These are phyloP conservation scores for Ceratocystis papillata DNA, from an alignment of 2,329 filamentous ascomycete genomes.

Conservation along the genomic window DNA sequence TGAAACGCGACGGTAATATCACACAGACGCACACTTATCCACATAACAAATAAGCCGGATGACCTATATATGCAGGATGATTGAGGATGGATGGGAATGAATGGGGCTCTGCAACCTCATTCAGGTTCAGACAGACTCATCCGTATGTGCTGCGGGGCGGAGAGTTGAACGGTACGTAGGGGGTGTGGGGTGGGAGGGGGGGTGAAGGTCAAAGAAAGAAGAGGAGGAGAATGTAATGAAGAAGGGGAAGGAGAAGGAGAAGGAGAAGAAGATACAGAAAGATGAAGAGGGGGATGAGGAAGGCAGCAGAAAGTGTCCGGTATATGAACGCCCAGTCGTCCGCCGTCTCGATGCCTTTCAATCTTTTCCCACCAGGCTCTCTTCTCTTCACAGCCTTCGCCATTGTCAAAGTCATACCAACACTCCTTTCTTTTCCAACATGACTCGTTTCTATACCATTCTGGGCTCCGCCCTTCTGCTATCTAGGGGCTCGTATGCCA, in stretches of 20 bases:
- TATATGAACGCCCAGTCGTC: constrained; percentile 1
- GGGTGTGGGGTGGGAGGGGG: not conserved
- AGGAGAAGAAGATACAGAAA: not conserved
- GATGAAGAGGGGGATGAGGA: not conserved
- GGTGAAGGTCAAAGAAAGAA: not conserved
- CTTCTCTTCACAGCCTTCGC: not conserved
- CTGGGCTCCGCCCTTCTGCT: constrained; percentile 3
- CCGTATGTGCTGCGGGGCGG: not conserved
- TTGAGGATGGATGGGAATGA: not conserved
- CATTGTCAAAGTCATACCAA: not conserved
- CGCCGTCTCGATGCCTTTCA: not conserved
- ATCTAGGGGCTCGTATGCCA: not conserved
- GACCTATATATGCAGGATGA: not conserved
- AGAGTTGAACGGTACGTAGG: not conserved
- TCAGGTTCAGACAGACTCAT: not conserved
- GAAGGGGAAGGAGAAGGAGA: not conserved
- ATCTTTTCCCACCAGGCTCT: not conserved
- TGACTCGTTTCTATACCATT: constrained; percentile 1
- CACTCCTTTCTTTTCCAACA: not conserved
- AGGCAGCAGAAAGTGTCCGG: not conserved
- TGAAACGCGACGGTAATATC: not conserved
- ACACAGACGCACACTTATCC: not conserved
- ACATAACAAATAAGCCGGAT: not conserved
- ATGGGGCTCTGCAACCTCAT: too few relatives aligned
- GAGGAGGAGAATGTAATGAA: not conserved